These are phyloP conservation scores for Staphylotrichum longicolle DNA, from an alignment of 495 filamentous ascomycete genomes.

Conservation along the genomic window DNA sequence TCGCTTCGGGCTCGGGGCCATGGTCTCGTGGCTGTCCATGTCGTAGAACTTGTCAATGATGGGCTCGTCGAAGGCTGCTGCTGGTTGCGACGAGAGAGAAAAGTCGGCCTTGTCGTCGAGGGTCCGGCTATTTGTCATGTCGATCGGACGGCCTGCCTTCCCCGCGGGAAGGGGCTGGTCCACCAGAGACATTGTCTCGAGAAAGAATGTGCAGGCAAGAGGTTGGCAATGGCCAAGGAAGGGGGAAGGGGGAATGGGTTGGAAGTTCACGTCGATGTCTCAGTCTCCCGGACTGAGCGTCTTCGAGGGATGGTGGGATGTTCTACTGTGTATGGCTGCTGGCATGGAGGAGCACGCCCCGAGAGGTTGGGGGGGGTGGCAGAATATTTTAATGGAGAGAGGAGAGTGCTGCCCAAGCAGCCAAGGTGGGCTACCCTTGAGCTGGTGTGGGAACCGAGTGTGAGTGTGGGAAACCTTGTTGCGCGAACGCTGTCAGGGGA, in stretches of 20 bases:
- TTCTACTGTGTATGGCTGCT: neutral
- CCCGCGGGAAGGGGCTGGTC: slow-evolving; percentile 21
- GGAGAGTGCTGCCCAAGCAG: slow-evolving; percentile 11
- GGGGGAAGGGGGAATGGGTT: neutral
- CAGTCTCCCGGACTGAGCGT: slow-evolving; percentile 17
- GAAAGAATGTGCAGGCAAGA: neutral
- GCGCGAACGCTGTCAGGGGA: no score
- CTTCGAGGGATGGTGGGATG: slow-evolving; percentile 13
- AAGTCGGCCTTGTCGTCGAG: slow-evolving; percentile 19
- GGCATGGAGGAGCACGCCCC: slow-evolving; percentile 11
- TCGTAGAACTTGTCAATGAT: slow-evolving; percentile 33
- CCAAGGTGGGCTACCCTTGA: no score
- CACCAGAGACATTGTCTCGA: slow-evolving; percentile 25
- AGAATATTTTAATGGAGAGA: slow-evolving; percentile 27
- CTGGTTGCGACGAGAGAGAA: slow-evolving; percentile 15
- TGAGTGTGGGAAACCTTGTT: no score
- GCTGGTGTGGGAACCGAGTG: no score
- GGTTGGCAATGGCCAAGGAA: slow-evolving; percentile 3
- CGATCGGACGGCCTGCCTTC: slow-evolving; percentile 17
- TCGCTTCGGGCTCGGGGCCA: slow-evolving; percentile 27
- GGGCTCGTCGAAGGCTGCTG: slow-evolving; percentile 25
- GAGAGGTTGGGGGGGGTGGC: slow-evolving; percentile 20
- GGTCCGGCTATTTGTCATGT: slow-evolving; percentile 14
- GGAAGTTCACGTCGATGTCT: slow-evolving; percentile 11
- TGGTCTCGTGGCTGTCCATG: slow-evolving; percentile 29